Evolutionary conservation across 805 yeast species (phyloP), one percentile per base, ranked within the genome.

Genomic region (Myxozyma melibiosi): DNA sequence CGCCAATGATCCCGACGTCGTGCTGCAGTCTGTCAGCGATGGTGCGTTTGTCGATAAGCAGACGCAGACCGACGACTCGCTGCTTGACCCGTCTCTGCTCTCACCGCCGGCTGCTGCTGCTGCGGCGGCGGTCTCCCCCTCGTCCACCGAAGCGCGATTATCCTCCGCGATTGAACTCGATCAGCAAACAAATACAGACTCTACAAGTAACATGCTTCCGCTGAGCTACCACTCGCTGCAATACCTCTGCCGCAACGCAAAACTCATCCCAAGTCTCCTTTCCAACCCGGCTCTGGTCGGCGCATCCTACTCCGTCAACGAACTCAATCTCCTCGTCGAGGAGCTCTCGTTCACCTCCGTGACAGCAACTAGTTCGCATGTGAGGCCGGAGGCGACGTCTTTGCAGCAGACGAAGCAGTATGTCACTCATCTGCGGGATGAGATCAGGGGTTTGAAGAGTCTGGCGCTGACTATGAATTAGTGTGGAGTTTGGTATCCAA

Each of bases 401-500:
- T 5, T 52, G 18, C 16, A 34, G 27, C 57, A 47, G 18, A 18
- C 56, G 11, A 41, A 42, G 42, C 37, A 35, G 24, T 40, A 52
- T 7, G 51, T 48, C 4, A 30, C 45, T 25, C 55, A 53, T 25
- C 24, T 61, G 33, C 54, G 39, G 47, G 61, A 51, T n/a, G 64
- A 61, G 9, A 54, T 61, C 18, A 31, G 64, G n/a, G 50, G 20
- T 9, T 39, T 61, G 20, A 61, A 61, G 39, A 59, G 64, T 34
- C 25, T 58, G 22, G 60, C 57, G 22, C 25, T 61, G 53, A 43
- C 48, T 4, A 33, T 61, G 46, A 41, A 35, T 30, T 33, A n/a
- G n/a, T n/a, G n/a, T n/a, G n/a, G 13, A 37, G 33, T 14, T 41
- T 4, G n/a, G 24, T 14, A 4, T 41, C 8, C 27, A 4, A 24